Conservation (phyloP, 2,329 filamentous ascomycete genomes). For the Fusarium poae region DNA sequence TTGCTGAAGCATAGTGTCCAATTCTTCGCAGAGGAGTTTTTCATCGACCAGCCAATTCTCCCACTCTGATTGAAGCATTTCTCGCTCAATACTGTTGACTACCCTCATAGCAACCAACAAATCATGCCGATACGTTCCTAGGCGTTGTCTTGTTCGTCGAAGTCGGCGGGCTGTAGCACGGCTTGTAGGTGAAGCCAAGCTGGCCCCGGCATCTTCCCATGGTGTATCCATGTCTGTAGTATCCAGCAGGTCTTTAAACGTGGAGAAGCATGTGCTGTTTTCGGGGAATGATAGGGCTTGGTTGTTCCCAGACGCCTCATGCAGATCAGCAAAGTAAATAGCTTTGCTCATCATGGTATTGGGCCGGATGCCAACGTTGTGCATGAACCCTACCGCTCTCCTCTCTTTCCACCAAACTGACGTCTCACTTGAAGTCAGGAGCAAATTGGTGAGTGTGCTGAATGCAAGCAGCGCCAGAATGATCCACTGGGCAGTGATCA, state of each 20-base stretch:
- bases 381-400: slow-evolving; percentile 84
- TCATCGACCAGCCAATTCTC: slow-evolving; percentile 92
- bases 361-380: slow-evolving; percentile 81
- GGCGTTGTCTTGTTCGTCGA: slow-evolving; percentile 81
- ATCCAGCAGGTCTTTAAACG: slow-evolving; percentile 71
- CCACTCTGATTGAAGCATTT: slow-evolving; percentile 89
- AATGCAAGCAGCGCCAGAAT: slow-evolving; percentile 76
- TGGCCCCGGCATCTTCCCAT: slow-evolving; percentile 64
- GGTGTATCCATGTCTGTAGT: slow-evolving; percentile 69
- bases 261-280: slow-evolving; percentile 71
- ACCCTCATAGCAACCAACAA: slow-evolving; percentile 90
- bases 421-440: slow-evolving; percentile 79
- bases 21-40: slow-evolving; percentile 77
- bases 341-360: slow-evolving; percentile 86
- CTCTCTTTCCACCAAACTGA: slow-evolving; percentile 89
- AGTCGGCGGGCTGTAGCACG: slow-evolving; percentile 73
- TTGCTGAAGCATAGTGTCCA: slow-evolving; percentile 60
- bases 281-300: slow-evolving; percentile 54
- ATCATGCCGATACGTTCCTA: slow-evolving; percentile 89
- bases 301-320: slow-evolving; percentile 67
- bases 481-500: slow-evolving; percentile 79
- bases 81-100: slow-evolving; percentile 88
- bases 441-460: slow-evolving; percentile 79
- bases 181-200: slow-evolving; percentile 62
- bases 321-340: slow-evolving; percentile 85